A percentile compares a stretch with the other conserved stretches of the same genome.
phyloP scores from a whole-genome alignment of 495 filamentous ascomycete genomes.

The Xylaria acuta region DNA sequence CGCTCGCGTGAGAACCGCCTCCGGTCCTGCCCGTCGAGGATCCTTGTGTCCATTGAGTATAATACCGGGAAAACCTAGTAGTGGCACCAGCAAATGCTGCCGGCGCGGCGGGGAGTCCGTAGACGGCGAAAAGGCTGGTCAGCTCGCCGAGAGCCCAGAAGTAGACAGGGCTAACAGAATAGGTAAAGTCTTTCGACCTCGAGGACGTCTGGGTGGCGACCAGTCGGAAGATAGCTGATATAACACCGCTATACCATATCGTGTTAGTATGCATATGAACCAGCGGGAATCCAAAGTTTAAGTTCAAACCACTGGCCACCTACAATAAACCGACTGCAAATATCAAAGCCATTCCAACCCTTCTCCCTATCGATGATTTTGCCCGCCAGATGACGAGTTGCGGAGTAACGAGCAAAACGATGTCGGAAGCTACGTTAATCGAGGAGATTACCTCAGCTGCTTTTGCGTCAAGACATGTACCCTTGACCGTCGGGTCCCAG shows the following conservation, averaged over 20 bases:
- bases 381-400: constrained; percentile 18
- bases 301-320: not conserved
- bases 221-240: constrained; percentile 14
- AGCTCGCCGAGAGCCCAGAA: constrained; percentile 26
- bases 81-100: not conserved
- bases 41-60: not conserved
- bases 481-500: constrained; percentile 19
- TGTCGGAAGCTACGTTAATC: constrained; percentile 18
- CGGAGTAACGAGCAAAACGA: not conserved
- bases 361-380: not conserved
- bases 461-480: constrained; percentile 12
- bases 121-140: constrained; percentile 18
- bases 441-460: constrained; percentile 1
- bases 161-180: constrained; percentile 1
- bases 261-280: not conserved
- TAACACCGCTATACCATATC: constrained; percentile 10
- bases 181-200: constrained; percentile 14
- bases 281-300: not conserved
- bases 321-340: constrained; percentile 22
- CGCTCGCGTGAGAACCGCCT: not conserved
- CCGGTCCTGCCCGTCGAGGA: not conserved
- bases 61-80: not conserved
- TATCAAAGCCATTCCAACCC: constrained; percentile 1
- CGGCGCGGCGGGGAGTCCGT: constrained; percentile 8
- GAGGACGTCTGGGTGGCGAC: constrained; percentile 6